Base-by-base conservation (phyloP, 2,329 filamentous ascomycete genomes). In the Zasmidium angulare region DNA sequence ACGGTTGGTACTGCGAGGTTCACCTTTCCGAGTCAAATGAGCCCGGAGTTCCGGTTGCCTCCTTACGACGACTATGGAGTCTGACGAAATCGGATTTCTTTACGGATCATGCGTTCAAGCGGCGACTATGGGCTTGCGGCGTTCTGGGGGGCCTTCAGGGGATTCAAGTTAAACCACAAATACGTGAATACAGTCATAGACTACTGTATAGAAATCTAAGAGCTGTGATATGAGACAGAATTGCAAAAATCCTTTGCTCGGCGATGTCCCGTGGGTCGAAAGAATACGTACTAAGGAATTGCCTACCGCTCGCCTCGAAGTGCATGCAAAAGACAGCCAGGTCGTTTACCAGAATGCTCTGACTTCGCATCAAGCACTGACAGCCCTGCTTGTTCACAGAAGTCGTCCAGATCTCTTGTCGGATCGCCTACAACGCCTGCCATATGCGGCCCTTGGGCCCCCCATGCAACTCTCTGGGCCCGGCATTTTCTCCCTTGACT, bases 401-500 rank as follows among this genome's bases (percentile, higher is more conserved):
- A 67, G 19, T 72, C 69, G 6, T 70, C 62, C 1, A 74, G 66
- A 55, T 73, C 69, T 9, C 64, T 62, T 50, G 74, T 75, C 40
- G 71, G 69, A 31, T 67, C 54, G 0, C 77, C 78, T 50, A 78
- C 73, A 7, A 69, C 71, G 2, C 66, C 71, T 0, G 77, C 77
- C 78, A 80, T 79, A 52, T 71, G 74, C 3, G 78, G 77, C 0
- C 77, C 77, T 0, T 72, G 65, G 1, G 66, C 48, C 2, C 60
- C 68, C 63, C 72, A 76, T 11, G 59, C 43, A 12, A 81, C 76
- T 48, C 77, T 71, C 71, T 80, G 79, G 60, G 77, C 68, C 21
- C 78, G 70, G 53, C 76, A 78, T 63, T 76, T 79, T 19, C 78
- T 60, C 6, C 76, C 76, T n/a, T 74, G 72, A 75, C 76, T 79